phyloP scores from a whole-genome alignment of 768 basidiomycete genomes.

The Hypholoma fasciculare region DNA sequence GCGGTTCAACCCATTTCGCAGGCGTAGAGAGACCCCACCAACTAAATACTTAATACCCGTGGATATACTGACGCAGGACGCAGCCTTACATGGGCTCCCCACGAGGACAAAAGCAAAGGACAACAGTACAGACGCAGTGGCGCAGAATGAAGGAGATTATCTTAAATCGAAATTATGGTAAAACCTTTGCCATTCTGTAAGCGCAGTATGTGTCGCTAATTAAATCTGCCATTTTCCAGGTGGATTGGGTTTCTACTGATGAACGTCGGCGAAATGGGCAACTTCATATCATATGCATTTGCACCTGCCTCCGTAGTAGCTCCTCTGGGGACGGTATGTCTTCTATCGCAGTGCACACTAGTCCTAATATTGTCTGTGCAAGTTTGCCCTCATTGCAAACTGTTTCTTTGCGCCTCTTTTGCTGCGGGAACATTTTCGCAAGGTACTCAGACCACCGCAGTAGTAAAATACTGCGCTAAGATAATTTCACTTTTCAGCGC shows the following conservation, averaged over 20 bases:
- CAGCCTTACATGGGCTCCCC: conserved; percentile 24
- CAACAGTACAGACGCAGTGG: conserved; percentile 24
- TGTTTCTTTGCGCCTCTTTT: conserved; percentile 91
- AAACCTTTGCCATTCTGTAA: conserved; percentile 15
- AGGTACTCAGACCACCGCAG: conserved; percentile 38
- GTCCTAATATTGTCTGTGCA: conserved; percentile 3
- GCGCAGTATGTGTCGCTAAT: not conserved
- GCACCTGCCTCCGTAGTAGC: conserved; percentile 94
- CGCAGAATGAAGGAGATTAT: conserved; percentile 69
- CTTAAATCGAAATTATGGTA: conserved; percentile 85
- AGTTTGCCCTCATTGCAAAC: conserved; percentile 95
- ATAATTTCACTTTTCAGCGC: conserved; percentile 43
- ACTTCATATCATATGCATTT: conserved; percentile 89
- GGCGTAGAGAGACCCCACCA: conserved; percentile 19
- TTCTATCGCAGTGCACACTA: conserved; percentile 9
- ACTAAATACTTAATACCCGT: conserved; percentile 33
- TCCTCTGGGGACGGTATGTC: conserved; percentile 89
- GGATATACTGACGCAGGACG: conserved; percentile 41
- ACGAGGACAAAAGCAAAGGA: conserved; percentile 18
- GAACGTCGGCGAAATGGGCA: conserved; percentile 88
- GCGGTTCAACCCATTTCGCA: conserved; percentile 34
- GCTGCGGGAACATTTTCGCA: conserved; percentile 80
- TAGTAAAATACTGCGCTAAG: not conserved
- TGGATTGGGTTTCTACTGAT: conserved; percentile 89
- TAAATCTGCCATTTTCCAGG: conserved; percentile 42